A percentile compares a stretch with the other conserved stretches of the same genome.
Evolutionary conservation across 257 asterid genomes (phyloP).

Genomic region (Nicotiana tabacum): DNA sequence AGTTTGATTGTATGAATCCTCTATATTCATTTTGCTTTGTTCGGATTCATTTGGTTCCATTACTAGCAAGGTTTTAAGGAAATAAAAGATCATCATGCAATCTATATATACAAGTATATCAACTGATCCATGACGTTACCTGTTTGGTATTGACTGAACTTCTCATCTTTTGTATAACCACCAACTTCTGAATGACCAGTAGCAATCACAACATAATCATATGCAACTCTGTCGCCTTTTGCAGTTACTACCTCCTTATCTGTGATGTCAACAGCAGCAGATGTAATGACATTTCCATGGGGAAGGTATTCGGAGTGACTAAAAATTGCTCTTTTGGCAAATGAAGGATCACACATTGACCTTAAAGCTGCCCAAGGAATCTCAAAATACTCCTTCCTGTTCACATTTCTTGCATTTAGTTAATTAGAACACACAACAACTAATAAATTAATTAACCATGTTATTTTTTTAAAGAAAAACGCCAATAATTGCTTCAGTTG

Average conservation of each 20-base stretch:
- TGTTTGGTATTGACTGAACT: constrained; percentile 9
- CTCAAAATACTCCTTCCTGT: constrained; percentile 23
- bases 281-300: not conserved
- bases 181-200: constrained; percentile 9
- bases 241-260: constrained; percentile 7
- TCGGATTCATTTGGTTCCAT: not conserved
- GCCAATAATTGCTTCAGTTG: not conserved
- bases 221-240: not conserved
- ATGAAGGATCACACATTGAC: constrained; percentile 21
- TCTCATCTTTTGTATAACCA: constrained; percentile 10
- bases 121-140: constrained; percentile 4
- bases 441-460: not conserved
- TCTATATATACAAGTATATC: not conserved
- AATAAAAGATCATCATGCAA: not conserved
- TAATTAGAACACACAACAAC: not conserved
- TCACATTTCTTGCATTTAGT: not conserved
- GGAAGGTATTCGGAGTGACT: constrained; percentile 18
- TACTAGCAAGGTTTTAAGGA: not conserved
- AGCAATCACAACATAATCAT: constrained; percentile 18
- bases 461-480: not conserved
- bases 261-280: constrained; percentile 15
- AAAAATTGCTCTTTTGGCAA: constrained; percentile 18
- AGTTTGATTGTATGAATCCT: not conserved
- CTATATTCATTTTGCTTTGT: not conserved
- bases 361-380: constrained; percentile 18